Evolutionary conservation across 495 filamentous ascomycete species (phyloP).

Genomic region (Penicillium canescens): DNA sequence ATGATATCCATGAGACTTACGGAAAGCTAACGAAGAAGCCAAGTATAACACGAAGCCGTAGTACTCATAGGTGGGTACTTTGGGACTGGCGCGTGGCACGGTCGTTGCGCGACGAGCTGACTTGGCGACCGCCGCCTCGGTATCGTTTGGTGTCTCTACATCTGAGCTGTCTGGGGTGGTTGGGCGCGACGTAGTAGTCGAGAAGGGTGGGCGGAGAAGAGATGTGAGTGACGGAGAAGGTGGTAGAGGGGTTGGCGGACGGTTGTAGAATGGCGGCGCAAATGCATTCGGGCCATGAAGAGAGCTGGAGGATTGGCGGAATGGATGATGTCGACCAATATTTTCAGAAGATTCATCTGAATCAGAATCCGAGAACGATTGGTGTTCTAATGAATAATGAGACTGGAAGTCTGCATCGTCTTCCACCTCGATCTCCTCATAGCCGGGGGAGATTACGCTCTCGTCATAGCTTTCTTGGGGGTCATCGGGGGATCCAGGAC

Average conservation of each 20-base stretch:
- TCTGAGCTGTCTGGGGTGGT: constrained; percentile 91
- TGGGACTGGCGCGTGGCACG: constrained; percentile 83
- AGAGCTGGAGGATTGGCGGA: constrained; percentile 43
- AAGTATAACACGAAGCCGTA: constrained; percentile 97
- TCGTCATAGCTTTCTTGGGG: constrained; percentile 29
- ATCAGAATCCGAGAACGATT: constrained; percentile 43
- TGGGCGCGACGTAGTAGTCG: constrained; percentile 73
- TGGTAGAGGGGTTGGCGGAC: constrained; percentile 84
- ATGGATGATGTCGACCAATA: constrained; percentile 40
- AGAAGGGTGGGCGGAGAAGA: constrained; percentile 76
- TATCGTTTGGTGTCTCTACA: constrained; percentile 67
- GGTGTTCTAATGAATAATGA: constrained; percentile 43
- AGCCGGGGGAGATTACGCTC: constrained; percentile 28
- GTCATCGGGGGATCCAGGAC: constrained; percentile 26
- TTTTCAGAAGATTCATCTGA: constrained; percentile 38
- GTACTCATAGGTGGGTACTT: constrained; percentile 97
- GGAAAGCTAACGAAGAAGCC: constrained; percentile 73
- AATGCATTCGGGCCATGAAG: constrained; percentile 59
- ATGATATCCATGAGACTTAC: constrained; percentile 30
- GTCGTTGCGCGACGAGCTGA: constrained; percentile 65
- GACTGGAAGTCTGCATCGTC: constrained; percentile 50
- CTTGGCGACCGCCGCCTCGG: constrained; percentile 62
- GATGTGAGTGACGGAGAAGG: constrained; percentile 95
- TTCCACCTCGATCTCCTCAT: constrained; percentile 35
- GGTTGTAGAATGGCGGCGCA: constrained; percentile 85